Evolutionary conservation across 345 rosid species (phyloP).

Genomic region (Atalantia buxifolia): DNA sequence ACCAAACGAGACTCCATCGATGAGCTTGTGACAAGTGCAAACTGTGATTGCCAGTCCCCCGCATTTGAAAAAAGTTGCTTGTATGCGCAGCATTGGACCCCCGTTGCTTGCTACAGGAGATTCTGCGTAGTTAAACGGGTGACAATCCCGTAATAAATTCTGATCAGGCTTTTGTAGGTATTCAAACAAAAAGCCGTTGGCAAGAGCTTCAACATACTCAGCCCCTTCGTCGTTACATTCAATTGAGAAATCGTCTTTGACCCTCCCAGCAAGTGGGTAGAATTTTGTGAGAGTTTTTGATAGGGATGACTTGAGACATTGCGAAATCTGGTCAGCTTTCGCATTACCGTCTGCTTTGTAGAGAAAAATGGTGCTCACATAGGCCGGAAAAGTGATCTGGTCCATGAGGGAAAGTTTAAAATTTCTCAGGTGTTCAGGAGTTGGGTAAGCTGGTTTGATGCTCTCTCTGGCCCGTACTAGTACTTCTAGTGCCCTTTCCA

Average conservation of each 20-base stretch:
- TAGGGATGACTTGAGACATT: constrained; percentile 16
- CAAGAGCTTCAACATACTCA: constrained; percentile 18
- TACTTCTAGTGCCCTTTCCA: no score
- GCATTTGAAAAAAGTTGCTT: not conserved
- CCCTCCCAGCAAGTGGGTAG: constrained; percentile 20
- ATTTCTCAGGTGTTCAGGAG: no score
- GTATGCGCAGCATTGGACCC: not conserved
- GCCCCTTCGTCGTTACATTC: not conserved
- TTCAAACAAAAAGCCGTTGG: not conserved
- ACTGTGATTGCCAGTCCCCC: not conserved
- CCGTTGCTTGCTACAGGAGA: not conserved
- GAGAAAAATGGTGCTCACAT: no score
- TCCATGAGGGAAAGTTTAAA: no score
- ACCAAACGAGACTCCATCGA: not conserved
- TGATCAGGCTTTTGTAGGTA: constrained; percentile 14
- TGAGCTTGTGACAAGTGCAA: not conserved
- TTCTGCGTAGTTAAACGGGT: constrained; percentile 6
- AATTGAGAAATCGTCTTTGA: not conserved
- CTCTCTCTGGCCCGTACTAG: no score
- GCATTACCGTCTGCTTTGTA: not conserved
- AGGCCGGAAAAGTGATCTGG: no score
- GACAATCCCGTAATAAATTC: constrained; percentile 7
- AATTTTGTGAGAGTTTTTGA: constrained; percentile 14
- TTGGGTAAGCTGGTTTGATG: no score
- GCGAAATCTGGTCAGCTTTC: not conserved